phyloP scores from a whole-genome alignment of 352 stramenopile species.

The Phytophthora pisi region DNA sequence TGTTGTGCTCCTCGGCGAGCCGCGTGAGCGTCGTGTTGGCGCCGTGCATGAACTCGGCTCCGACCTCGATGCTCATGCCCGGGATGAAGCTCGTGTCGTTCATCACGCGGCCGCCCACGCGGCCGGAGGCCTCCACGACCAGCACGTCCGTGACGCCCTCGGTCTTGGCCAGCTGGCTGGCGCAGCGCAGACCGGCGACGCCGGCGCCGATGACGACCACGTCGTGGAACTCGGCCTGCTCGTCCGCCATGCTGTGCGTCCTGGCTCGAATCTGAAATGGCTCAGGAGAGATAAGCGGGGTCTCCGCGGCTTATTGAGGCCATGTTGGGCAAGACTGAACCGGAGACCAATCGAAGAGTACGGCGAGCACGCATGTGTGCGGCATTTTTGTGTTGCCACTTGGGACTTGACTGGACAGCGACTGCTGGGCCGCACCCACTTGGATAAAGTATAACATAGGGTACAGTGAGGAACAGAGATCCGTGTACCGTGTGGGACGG shows the following conservation, averaged over 20 bases:
- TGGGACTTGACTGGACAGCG: constrained; percentile 36
- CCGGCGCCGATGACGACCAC: constrained; percentile 78
- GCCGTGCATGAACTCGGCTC: constrained; percentile 77
- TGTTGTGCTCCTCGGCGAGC: constrained; percentile 66
- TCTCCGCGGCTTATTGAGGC: not conserved
- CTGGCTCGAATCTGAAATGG: constrained; percentile 24
- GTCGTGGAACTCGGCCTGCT: constrained; percentile 48
- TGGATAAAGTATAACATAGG: constrained; percentile 12
- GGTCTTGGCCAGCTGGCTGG: constrained; percentile 59
- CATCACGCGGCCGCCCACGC: constrained; percentile 72
- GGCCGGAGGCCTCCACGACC: constrained; percentile 73
- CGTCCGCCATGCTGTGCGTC: constrained; percentile 15
- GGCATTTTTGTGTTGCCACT: constrained; percentile 27
- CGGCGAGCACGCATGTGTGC: not conserved
- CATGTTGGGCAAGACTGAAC: not conserved
- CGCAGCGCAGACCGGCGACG: constrained; percentile 69
- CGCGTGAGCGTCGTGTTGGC: constrained; percentile 79
- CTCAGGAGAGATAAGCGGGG: constrained; percentile 2
- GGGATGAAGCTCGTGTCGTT: constrained; percentile 68
- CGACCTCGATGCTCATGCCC: constrained; percentile 75
- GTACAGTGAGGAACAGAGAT: constrained; percentile 6
- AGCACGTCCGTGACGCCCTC: constrained; percentile 70
- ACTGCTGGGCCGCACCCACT: constrained; percentile 7
- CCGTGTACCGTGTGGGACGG: constrained; percentile 18
- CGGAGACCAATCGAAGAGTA: constrained; percentile 36